Conservation (phyloP, 345 rosid species). For the Ailanthus altissimus region DNA sequence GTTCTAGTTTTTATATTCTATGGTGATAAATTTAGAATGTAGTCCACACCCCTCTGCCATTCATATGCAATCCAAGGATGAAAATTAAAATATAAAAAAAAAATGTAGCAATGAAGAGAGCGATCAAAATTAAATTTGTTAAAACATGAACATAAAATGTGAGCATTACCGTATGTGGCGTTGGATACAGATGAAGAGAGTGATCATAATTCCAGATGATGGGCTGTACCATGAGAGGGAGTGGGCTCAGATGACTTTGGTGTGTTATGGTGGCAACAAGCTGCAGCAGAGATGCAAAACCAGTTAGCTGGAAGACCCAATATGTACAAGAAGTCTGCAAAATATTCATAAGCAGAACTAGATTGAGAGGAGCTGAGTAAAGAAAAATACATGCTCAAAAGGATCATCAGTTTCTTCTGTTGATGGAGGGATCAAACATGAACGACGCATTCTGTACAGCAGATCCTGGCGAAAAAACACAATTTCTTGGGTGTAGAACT, state of each 20-base stretch:
- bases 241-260: conserved; percentile 94
- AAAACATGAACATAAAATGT: not conserved
- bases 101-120: not conserved
- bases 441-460: conserved; percentile 85
- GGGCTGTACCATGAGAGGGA: conserved; percentile 89
- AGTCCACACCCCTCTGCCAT: too few species aligned
- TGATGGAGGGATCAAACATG: conserved; percentile 86
- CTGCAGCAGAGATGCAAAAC: conserved; percentile 46
- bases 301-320: conserved; percentile 15
- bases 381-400: conserved; percentile 69
- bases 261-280: conserved; percentile 92
- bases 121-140: conserved; percentile 3
- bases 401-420: conserved; percentile 78
- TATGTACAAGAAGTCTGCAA: conserved; percentile 6
- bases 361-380: not conserved
- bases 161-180: conserved; percentile 80
- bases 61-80: not conserved
- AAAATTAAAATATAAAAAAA: not conserved
- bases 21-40: not conserved
- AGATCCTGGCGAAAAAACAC: conserved; percentile 90
- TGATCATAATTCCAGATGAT: conserved; percentile 96
- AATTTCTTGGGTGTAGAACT: conserved; percentile 86
- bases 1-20: not conserved
- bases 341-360: not conserved
- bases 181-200: conserved; percentile 84